Conservation (phyloP, 208 protist species). For the Acanthamoeba triangularis region DNA sequence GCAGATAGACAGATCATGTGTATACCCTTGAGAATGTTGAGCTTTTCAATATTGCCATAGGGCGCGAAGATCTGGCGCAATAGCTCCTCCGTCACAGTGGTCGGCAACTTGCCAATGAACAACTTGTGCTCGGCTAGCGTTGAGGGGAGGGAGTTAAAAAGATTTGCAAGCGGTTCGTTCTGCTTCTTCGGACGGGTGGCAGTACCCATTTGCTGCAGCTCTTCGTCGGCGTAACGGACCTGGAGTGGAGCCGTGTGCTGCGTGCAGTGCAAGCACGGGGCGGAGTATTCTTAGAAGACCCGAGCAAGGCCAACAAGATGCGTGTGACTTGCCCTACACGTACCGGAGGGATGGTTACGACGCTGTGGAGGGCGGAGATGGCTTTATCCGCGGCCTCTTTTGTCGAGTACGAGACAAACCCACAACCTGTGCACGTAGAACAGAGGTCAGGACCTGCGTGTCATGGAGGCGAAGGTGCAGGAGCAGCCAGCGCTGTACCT, state of each 20-base stretch:
- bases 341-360: conserved; percentile 77
- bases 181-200: background rate
- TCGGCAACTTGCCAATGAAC: conserved; percentile 89
- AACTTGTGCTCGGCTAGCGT: conserved; percentile 86
- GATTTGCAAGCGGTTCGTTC: background rate
- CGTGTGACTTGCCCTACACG: background rate
- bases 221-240: conserved; percentile 19
- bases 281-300: background rate
- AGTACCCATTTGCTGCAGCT: conserved; percentile 37
- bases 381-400: conserved; percentile 77
- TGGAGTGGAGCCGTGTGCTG: conserved; percentile 10
- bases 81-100: conserved; percentile 78
- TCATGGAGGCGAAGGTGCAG: background rate
- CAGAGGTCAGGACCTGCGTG: background rate
- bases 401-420: conserved; percentile 70
- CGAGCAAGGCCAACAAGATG: background rate
- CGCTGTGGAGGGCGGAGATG: conserved; percentile 77
- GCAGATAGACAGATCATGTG: conserved; percentile 24
- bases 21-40: conserved; percentile 78
- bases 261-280: background rate
- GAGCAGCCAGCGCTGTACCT: background rate
- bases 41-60: conserved; percentile 84
- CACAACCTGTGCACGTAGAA: conserved; percentile 58
- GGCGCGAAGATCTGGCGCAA: conserved; percentile 82
- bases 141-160: background rate